These are phyloP conservation scores for Phytophthora sp. DNA, from an alignment of 352 stramenopile species.

Conservation along the genomic window DNA sequence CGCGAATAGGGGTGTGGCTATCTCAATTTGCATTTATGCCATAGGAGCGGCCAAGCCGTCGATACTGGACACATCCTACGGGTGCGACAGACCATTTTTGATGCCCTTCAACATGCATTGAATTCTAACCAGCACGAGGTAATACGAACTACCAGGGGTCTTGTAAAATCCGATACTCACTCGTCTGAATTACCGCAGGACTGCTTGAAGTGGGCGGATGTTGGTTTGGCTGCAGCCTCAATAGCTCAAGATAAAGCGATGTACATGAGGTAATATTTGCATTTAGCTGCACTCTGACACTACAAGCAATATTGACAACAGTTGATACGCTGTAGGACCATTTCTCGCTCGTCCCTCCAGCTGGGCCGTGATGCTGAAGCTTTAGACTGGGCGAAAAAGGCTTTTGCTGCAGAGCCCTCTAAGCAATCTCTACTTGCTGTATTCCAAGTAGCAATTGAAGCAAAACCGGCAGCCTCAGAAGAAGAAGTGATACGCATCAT, in stretches of 20 bases:
- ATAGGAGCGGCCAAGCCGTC: conserved; percentile 16
- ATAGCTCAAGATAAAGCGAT: conserved; percentile 41
- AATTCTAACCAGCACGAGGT: conserved; percentile 54
- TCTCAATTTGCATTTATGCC: conserved; percentile 9
- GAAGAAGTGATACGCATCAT: conserved; percentile 34
- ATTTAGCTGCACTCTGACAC: background rate
- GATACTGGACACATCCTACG: conserved; percentile 18
- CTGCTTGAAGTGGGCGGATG: conserved; percentile 55
- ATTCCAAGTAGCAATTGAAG: conserved; percentile 52
- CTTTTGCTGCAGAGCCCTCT: conserved; percentile 49
- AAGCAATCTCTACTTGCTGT: conserved; percentile 69
- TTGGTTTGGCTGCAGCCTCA: conserved; percentile 33
- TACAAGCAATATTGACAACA: conserved; percentile 2
- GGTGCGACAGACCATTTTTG: conserved; percentile 53
- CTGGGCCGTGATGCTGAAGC: conserved; percentile 41
- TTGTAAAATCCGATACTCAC: background rate
- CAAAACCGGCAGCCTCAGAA: conserved; percentile 16
- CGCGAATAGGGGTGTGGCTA: background rate
- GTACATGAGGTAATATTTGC: conserved; percentile 60
- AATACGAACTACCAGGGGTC: background rate
- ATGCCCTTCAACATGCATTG: conserved; percentile 47
- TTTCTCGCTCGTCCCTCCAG: conserved; percentile 49
- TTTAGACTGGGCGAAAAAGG: conserved; percentile 52
- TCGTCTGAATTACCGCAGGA: conserved; percentile 32
- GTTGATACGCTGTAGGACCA: conserved; percentile 23